Conservation (phyloP, 441 rosid species). For the Eruca vesicaria region DNA sequence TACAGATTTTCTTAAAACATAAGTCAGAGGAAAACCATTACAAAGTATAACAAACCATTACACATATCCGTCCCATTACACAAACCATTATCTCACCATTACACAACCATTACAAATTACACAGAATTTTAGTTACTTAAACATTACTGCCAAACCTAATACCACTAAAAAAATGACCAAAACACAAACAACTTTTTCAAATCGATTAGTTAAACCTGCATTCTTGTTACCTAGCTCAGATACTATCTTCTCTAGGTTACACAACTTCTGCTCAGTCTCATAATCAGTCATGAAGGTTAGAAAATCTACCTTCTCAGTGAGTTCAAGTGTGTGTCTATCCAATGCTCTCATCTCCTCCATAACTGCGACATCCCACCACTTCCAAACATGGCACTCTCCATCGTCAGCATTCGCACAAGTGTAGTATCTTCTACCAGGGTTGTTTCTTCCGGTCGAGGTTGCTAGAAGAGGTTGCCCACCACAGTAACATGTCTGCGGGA, state of each 20-base stretch:
- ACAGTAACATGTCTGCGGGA: background rate
- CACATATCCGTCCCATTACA: no score
- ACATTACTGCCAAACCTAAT: background rate
- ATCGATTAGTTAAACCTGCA: no score
- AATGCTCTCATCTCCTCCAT: background rate
- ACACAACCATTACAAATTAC: no score
- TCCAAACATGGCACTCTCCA: background rate
- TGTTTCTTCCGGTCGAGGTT: background rate
- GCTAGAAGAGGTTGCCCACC: background rate
- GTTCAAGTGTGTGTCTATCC: background rate
- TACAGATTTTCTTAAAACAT: no score
- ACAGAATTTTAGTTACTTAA: no score
- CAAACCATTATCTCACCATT: no score
- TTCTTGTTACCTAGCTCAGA: background rate
- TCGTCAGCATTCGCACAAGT: background rate
- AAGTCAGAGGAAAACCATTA: no score
- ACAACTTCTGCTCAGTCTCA: background rate
- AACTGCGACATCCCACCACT: background rate
- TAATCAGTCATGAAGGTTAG: background rate
- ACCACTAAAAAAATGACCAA: background rate
- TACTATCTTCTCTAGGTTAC: background rate
- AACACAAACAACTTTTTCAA: background rate
- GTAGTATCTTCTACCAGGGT: background rate
- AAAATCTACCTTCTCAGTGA: background rate
- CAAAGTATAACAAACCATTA: no score